Conservation (phyloP, 192 early-diverging fungal genomes). For the Umbelopsis ramanniana region DNA sequence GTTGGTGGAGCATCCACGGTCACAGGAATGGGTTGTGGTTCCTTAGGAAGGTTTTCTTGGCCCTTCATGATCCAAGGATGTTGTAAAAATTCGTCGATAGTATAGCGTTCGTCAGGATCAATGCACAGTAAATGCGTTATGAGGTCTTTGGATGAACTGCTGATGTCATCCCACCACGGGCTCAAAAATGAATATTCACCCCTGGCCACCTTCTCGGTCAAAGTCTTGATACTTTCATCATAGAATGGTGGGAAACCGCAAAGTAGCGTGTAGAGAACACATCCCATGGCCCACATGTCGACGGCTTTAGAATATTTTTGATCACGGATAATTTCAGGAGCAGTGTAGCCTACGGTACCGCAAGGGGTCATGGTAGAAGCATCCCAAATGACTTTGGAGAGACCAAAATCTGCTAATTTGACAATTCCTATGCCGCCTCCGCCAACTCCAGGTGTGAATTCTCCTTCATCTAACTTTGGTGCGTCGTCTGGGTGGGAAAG, state of each 20-base stretch:
- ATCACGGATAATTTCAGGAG: slow-evolving; percentile 88
- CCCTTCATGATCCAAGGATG: slow-evolving; percentile 71
- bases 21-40: not conserved
- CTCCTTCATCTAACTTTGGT: slow-evolving; percentile 75
- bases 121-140: slow-evolving; percentile 69
- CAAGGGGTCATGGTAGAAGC: slow-evolving; percentile 87
- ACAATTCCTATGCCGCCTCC: slow-evolving; percentile 84
- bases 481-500: slow-evolving; percentile 59
- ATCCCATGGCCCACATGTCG: slow-evolving; percentile 89
- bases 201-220: slow-evolving; percentile 85
- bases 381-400: slow-evolving; percentile 87
- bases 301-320: slow-evolving; percentile 80
- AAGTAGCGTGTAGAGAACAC: slow-evolving; percentile 82
- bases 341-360: slow-evolving; percentile 92
- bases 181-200: slow-evolving; percentile 86
- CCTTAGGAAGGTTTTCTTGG: slow-evolving; percentile 13
- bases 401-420: slow-evolving; percentile 89
- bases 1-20: slow-evolving; percentile 29
- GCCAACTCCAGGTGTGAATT: slow-evolving; percentile 72
- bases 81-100: slow-evolving; percentile 79
- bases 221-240: slow-evolving; percentile 74
- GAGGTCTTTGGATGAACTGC: slow-evolving; percentile 72
- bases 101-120: slow-evolving; percentile 71
- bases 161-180: slow-evolving; percentile 93
- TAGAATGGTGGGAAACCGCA: slow-evolving; percentile 86